Evolutionary conservation across 495 filamentous ascomycete genomes (phyloP).

Genomic region (Xylaria longipes): DNA sequence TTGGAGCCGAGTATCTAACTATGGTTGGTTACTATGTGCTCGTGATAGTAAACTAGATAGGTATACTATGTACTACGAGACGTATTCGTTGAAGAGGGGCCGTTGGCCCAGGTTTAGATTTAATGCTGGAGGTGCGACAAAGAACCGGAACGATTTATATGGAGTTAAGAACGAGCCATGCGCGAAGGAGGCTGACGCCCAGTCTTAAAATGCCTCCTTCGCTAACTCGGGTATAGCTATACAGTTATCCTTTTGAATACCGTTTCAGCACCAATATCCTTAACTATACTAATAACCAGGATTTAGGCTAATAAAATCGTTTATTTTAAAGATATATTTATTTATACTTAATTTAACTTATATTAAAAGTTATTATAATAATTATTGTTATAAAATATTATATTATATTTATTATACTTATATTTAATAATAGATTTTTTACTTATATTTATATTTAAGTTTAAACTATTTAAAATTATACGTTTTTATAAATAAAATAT

Average conservation of each 20-base stretch:
- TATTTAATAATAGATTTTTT: too few species aligned
- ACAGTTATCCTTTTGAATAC: not conserved
- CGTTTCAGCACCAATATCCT: too few species aligned
- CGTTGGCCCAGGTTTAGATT: not conserved
- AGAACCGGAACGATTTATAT: slow-evolving; percentile 18
- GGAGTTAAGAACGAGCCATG: slow-evolving; percentile 10
- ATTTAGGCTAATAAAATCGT: too few species aligned
- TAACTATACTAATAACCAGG: too few species aligned
- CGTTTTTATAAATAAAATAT: too few species aligned
- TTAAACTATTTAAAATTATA: too few species aligned
- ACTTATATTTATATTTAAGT: too few species aligned
- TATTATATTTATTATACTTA: too few species aligned
- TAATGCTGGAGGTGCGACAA: slow-evolving; percentile 13
- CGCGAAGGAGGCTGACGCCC: slow-evolving; percentile 16
- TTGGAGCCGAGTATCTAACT: not conserved
- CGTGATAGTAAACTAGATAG: not conserved
- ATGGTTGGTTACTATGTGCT: not conserved
- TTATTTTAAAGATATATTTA: too few species aligned
- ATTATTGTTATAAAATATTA: too few species aligned
- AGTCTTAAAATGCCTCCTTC: slow-evolving; percentile 17
- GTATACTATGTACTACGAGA: not conserved
- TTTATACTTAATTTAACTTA: too few species aligned
- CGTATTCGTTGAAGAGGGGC: not conserved
- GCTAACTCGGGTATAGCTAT: slow-evolving; percentile 23
- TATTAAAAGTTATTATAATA: too few species aligned